Evolutionary conservation across 257 asterid genomes (phyloP).

Genomic region (Nicotiana paniculata): DNA sequence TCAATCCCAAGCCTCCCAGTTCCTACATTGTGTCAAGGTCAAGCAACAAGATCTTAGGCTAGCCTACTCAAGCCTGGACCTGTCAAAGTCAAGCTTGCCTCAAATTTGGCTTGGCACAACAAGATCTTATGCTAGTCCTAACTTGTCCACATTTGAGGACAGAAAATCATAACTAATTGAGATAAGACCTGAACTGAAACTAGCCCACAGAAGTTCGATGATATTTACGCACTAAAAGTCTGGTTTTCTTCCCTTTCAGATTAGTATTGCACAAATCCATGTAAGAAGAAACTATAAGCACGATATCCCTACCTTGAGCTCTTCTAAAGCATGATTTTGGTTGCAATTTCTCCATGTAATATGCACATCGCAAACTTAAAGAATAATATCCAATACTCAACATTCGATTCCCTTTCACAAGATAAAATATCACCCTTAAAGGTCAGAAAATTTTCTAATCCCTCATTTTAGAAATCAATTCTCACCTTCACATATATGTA

Average conservation of each 20-base stretch:
- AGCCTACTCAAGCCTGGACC: not conserved
- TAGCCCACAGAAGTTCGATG: not conserved
- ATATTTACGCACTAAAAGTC: not conserved
- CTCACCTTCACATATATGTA: not conserved
- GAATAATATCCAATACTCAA: not conserved
- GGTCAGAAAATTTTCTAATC: not conserved
- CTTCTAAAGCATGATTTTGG: not conserved
- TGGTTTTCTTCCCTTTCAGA: not conserved
- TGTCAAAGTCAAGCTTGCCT: not conserved
- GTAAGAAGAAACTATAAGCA: not conserved
- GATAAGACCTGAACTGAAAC: not conserved
- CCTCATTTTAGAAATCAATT: not conserved
- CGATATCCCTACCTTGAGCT: not conserved
- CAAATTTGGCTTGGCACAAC: not conserved
- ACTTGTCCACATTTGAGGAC: not conserved
- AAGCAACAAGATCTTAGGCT: not conserved
- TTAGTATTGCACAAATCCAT: not conserved
- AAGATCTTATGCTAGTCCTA: not conserved
- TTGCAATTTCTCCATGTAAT: not conserved
- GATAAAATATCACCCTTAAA: not conserved
- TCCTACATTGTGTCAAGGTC: not conserved
- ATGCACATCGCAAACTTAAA: not conserved
- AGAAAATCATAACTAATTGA: not conserved
- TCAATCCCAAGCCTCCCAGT: not conserved
- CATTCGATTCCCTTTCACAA: not conserved